Percentiles rank a stretch among this genome's conserved stretches.
Evolutionary conservation across 371 early-diverging fungal genomes (phyloP).

Genomic region (Mortierella sp.): DNA sequence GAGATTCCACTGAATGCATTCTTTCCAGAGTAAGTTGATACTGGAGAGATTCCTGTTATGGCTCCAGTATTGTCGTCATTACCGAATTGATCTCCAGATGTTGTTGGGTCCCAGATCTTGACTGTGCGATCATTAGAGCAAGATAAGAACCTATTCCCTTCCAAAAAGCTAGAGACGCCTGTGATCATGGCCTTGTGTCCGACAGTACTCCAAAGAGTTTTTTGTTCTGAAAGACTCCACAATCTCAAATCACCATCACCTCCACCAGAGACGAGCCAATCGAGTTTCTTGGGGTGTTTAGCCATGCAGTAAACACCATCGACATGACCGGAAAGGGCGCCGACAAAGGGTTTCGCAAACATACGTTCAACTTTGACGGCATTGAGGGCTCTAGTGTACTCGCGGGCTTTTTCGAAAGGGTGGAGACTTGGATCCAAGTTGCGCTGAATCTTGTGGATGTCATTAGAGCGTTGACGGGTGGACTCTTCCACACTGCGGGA

Average conservation of each 20-base stretch:
- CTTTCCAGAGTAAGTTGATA: slow-evolving; percentile 83
- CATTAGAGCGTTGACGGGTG: slow-evolving; percentile 87
- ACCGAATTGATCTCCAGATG: slow-evolving; percentile 18
- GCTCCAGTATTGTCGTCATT: slow-evolving; percentile 21
- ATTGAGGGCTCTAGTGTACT: slow-evolving; percentile 98
- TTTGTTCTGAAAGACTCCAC: slow-evolving; percentile 84
- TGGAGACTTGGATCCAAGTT: slow-evolving; percentile 94
- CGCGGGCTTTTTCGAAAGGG: slow-evolving; percentile 97
- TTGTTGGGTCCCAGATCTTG: slow-evolving; percentile 83
- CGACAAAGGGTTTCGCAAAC: slow-evolving; percentile 99
- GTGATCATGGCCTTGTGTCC: slow-evolving; percentile 88
- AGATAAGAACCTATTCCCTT: slow-evolving; percentile 80
- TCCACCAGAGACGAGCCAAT: slow-evolving; percentile 87
- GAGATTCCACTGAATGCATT: slow-evolving; percentile 82
- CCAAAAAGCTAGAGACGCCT: slow-evolving; percentile 80
- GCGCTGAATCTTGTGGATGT: slow-evolving; percentile 91
- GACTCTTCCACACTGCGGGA: slow-evolving; percentile 86
- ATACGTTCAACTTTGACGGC: slow-evolving; percentile 96
- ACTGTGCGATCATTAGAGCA: slow-evolving; percentile 91
- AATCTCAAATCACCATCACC: slow-evolving; percentile 95
- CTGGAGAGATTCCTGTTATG: slow-evolving; percentile 57
- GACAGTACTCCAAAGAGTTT: slow-evolving; percentile 77
- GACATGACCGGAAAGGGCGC: slow-evolving; percentile 89
- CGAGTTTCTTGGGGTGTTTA: slow-evolving; percentile 89
- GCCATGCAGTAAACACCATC: slow-evolving; percentile 98